A percentile compares a stretch with the other conserved stretches of the same genome.
Conservation (phyloP, 768 basidiomycete genomes). For the Pulveroboletus sp. region DNA sequence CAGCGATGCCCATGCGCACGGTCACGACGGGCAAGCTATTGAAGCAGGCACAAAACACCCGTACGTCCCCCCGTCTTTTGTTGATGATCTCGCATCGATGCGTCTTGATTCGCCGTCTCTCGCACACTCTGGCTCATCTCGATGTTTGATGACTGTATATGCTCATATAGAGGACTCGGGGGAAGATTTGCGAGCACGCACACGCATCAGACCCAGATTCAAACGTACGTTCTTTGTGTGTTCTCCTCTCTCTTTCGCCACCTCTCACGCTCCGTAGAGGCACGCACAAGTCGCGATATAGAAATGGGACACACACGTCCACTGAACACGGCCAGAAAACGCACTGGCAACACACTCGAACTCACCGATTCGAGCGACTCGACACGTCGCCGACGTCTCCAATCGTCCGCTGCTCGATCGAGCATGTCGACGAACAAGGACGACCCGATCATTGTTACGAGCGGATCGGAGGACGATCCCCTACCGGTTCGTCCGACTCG, state of each 20-base stretch:
- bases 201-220: conserved; percentile 11
- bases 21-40: conserved; percentile 15
- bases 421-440: not conserved
- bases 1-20: conserved; percentile 2
- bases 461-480: conserved; percentile 18
- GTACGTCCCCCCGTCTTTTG: conserved; percentile 12
- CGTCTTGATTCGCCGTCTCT: too few species aligned
- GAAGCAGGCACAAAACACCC: conserved; percentile 12
- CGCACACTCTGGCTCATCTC: not conserved
- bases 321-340: conserved; percentile 9
- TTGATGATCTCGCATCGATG: not conserved
- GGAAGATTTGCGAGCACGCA: conserved; percentile 13
- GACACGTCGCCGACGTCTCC: conserved; percentile 3
- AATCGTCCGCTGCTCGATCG: not conserved
- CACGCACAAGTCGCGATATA: conserved; percentile 8
- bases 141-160: too few species aligned
- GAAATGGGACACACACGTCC: conserved; percentile 10
- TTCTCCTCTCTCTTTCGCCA: not conserved
- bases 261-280: conserved; percentile 4
- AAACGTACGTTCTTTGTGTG: conserved; percentile 12
- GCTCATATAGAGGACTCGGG: conserved; percentile 1
- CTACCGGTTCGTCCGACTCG: not conserved
- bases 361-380: conserved; percentile 24
- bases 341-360: conserved; percentile 12
- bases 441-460: conserved; percentile 25